Evolutionary conservation across 176 grass and related monocot genomes (phyloP), one percentile per base, ranked within the genome.

Genomic region (Themeda triandra): DNA sequence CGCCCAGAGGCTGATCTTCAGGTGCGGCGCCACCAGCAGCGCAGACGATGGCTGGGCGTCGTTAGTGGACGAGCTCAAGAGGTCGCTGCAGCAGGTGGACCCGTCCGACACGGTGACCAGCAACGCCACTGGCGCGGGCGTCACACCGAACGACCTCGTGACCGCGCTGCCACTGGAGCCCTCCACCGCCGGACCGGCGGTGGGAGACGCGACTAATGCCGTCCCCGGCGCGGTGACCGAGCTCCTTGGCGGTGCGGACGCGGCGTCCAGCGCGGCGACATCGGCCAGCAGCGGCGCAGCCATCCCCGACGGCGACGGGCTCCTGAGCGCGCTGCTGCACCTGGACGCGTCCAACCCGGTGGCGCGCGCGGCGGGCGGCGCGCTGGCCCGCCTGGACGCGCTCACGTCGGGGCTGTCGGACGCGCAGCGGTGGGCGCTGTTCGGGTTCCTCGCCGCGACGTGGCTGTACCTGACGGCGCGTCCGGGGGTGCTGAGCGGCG

Each of bases 401-500:
- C 70, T 88, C 37, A 85, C 76, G n/a, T 41, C 89, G 9, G 85
- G 80, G 14, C 56, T 98, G 9, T 58, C 87, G 19, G 96, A 88
- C 15, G 19, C 79, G 27, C 67, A 95, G 87, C 87, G 87, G 56
- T 89, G 89, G 91, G 96, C 87, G 49, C 64, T 88, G 42, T 1
- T 87, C 15, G 79, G 56, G 40, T 36, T 98, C 63, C 28, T 80
- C 37, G 86, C 56, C 31, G 63, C 82, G 75, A 75, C 75, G 79
- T 98, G 91, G 93, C 36, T 87, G 60, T 98, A 98, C 93, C 83
- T 98, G 88, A 98, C 96, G 1, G 93, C 91, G 2, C 92, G 96
- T 19, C 96, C 96, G 0, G 96, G 96, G 10, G 96, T 98, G 71
- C 84, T 98, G 64, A 44, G 85, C 56, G 93, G 93, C 21, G 96